Evolutionary conservation across 2,329 filamentous ascomycete species (phyloP).

Genomic region (Diaporthe australafricana): DNA sequence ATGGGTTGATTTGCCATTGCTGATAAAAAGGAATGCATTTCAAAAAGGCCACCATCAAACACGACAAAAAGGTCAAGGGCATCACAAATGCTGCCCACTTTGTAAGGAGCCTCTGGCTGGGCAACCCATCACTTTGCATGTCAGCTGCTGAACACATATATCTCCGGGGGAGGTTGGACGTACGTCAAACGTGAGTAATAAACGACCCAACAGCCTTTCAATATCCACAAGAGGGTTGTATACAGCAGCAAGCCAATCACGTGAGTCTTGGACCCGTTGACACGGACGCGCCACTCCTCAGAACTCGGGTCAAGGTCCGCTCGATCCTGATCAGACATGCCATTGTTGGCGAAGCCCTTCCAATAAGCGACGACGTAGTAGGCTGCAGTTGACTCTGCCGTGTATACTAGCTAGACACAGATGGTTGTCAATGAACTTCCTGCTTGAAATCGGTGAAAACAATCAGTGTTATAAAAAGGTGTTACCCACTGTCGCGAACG

Average conservation of each 20-base stretch:
- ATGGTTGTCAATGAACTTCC: background rate
- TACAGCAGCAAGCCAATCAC: conserved; percentile 65
- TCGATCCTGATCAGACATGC: conserved; percentile 61
- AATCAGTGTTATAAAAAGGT: no score
- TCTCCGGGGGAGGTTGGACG: conserved; percentile 32
- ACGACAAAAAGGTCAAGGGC: conserved; percentile 55
- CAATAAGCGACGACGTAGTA: conserved; percentile 43
- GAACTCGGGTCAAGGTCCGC: conserved; percentile 52
- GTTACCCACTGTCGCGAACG: conserved; percentile 40
- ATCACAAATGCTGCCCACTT: conserved; percentile 55
- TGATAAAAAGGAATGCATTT: conserved; percentile 56
- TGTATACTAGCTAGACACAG: conserved; percentile 39
- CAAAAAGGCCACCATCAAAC: conserved; percentile 56
- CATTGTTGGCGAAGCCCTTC: conserved; percentile 46
- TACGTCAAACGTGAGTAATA: conserved; percentile 65
- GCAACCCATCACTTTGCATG: conserved; percentile 51
- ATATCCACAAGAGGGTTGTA: conserved; percentile 60
- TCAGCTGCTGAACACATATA: background rate
- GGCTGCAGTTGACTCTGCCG: conserved; percentile 43
- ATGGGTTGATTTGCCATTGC: conserved; percentile 62
- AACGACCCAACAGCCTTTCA: conserved; percentile 64
- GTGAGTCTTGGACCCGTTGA: conserved; percentile 65
- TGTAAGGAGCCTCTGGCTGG: conserved; percentile 52
- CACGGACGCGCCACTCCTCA: conserved; percentile 54
- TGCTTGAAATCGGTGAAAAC: no score